phyloP scores from a whole-genome alignment of 2,329 filamentous ascomycete genomes.

The Chalara sp. region DNA sequence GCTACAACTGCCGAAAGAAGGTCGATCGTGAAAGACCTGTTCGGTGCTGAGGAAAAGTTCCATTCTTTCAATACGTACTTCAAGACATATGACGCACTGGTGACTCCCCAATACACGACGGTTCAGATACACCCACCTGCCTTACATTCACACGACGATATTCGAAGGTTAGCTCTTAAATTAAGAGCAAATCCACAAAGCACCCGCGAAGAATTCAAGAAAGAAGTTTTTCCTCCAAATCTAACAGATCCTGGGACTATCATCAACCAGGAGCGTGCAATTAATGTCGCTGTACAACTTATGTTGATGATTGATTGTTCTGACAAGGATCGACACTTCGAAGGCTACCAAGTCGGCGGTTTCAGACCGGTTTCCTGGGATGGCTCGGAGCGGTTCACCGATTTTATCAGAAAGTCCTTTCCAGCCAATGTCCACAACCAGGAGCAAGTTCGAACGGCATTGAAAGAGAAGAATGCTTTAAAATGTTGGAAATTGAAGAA shows the following conservation, averaged over 20 bases:
- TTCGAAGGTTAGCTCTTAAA: slow-evolving; percentile 5
- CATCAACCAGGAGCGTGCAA: slow-evolving; percentile 4
- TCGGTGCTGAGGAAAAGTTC: slow-evolving; percentile 3
- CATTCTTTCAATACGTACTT: slow-evolving; percentile 5
- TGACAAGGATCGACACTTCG: slow-evolving; percentile 5
- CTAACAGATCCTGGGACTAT: slow-evolving; percentile 3
- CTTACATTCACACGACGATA: slow-evolving; percentile 8
- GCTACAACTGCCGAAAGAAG: slow-evolving; percentile 4
- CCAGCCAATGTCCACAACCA: slow-evolving; percentile 1
- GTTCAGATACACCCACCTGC: slow-evolving; percentile 4
- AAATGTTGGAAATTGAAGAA: slow-evolving; percentile 8
- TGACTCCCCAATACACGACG: slow-evolving; percentile 2
- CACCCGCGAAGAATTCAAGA: slow-evolving; percentile 6
- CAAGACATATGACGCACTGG: slow-evolving; percentile 4
- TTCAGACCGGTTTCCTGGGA: slow-evolving; percentile 3
- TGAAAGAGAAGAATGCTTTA: slow-evolving; percentile 5
- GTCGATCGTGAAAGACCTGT: slow-evolving; percentile 4
- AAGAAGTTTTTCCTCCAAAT: slow-evolving; percentile 3
- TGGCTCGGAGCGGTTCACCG: slow-evolving; percentile 2
- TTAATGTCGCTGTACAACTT: slow-evolving; percentile 9
- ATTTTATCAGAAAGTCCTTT: slow-evolving; percentile 4
- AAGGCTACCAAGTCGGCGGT: slow-evolving; percentile 5
- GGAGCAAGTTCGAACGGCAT: slow-evolving; percentile 24
- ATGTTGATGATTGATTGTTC: slow-evolving; percentile 10
- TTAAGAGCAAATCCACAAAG: slow-evolving; percentile 8